Evolutionary conservation across 2,329 filamentous ascomycete genomes (phyloP).

Genomic region (Ophiostoma populinum): DNA sequence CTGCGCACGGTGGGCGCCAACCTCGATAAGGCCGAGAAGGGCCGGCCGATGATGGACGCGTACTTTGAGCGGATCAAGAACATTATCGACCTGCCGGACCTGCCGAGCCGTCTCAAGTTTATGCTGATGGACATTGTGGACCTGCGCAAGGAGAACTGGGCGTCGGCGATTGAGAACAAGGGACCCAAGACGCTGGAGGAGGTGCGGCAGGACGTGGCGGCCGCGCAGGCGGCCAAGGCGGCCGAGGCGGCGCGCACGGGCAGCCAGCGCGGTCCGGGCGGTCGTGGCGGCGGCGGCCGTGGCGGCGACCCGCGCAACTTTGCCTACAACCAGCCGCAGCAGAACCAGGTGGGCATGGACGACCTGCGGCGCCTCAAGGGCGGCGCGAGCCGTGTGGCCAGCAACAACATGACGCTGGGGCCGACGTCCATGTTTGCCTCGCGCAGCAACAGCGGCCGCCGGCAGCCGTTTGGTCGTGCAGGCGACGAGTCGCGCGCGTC

Average conservation of each 20-base stretch:
- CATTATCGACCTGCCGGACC: conserved; percentile 62
- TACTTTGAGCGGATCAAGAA: conserved; percentile 82
- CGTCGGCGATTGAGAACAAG: conserved; percentile 78
- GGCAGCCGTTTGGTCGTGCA: conserved; percentile 47
- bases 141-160: conserved; percentile 60
- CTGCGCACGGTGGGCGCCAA: conserved; percentile 80
- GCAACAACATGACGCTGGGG: conserved; percentile 51
- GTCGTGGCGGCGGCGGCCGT: conserved; percentile 45
- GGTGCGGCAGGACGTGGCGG: conserved; percentile 69
- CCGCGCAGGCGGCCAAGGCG: conserved; percentile 62
- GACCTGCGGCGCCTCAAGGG: conserved; percentile 73
- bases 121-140: conserved; percentile 95
- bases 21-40: conserved; percentile 69
- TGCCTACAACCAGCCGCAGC: conserved; percentile 57
- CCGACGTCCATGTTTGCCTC: conserved; percentile 76
- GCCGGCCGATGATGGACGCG: conserved; percentile 69
- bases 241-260: conserved; percentile 44
- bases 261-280: conserved; percentile 49
- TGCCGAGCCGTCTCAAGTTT: conserved; percentile 80
- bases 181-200: conserved; percentile 93
- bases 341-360: conserved; percentile 79
- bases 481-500: conserved; percentile 77
- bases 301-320: conserved; percentile 76
- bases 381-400: conserved; percentile 37
- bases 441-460: conserved; percentile 80